Evolutionary conservation across 192 early-diverging fungal species (phyloP).

Genomic region (Spinellus fusiger): DNA sequence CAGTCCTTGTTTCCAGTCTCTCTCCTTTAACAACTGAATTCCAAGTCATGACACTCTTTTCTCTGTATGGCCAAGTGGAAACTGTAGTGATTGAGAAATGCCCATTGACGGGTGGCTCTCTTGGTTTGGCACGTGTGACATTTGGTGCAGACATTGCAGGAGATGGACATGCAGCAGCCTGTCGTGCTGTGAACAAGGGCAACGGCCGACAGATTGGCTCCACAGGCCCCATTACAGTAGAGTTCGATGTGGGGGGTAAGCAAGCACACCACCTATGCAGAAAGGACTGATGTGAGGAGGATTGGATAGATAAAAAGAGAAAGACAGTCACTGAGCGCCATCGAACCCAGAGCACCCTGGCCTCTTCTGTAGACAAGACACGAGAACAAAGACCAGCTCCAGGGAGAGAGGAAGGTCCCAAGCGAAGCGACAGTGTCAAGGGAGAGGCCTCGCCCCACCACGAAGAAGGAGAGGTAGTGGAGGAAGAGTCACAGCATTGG

Average conservation of each 20-base stretch:
- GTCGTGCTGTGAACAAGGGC: constrained; percentile 41
- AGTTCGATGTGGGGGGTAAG: constrained; percentile 34
- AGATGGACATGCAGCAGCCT: constrained; percentile 32
- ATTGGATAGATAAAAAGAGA: too few species aligned
- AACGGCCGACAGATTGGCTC: constrained; percentile 38
- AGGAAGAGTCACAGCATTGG: neutral
- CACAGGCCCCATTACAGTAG: constrained; percentile 22
- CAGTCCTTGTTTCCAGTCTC: constrained; percentile 32
- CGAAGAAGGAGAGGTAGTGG: constrained; percentile 15
- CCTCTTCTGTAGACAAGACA: too few species aligned
- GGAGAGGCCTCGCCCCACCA: neutral
- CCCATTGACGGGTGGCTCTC: constrained; percentile 39
- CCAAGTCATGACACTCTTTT: constrained; percentile 35
- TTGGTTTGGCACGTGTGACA: constrained; percentile 43
- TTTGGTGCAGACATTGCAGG: constrained; percentile 20
- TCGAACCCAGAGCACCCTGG: too few species aligned
- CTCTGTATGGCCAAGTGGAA: constrained; percentile 44
- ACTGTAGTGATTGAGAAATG: constrained; percentile 43
- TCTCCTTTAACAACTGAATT: constrained; percentile 32
- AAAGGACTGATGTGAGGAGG: neutral
- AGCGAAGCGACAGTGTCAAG: neutral
- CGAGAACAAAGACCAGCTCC: too few species aligned
- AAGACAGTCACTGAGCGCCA: too few species aligned
- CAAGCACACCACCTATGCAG: neutral
- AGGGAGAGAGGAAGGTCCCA: neutral